These are phyloP conservation scores for Aphanocladium album DNA, from an alignment of 2,329 filamentous ascomycete genomes.

Conservation along the genomic window DNA sequence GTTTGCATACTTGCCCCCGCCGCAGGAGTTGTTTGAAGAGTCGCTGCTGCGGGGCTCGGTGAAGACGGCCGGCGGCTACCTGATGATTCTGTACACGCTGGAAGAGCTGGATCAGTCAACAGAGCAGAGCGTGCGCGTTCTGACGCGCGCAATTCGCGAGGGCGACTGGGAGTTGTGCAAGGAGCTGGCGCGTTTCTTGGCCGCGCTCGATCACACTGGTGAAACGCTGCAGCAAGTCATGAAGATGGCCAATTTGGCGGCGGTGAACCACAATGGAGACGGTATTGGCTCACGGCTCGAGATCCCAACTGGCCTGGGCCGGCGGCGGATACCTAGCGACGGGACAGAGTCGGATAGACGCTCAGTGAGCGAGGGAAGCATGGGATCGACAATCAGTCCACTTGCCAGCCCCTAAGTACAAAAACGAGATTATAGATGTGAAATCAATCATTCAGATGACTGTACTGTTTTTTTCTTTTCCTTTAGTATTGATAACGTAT, in stretches of 20 bases:
- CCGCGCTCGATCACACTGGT: constrained; percentile 84
- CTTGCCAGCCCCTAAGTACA: constrained; percentile 12
- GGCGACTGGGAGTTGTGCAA: constrained; percentile 94
- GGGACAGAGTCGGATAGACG: constrained; percentile 32
- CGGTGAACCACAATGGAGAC: constrained; percentile 6
- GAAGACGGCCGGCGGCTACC: constrained; percentile 92
- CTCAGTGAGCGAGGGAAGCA: constrained; percentile 34
- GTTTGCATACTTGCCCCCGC: constrained; percentile 85
- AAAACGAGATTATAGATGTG: neutral
- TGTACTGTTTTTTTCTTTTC: neutral
- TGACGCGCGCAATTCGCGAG: constrained; percentile 75
- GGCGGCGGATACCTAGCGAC: constrained; percentile 30
- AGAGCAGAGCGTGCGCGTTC: constrained; percentile 73
- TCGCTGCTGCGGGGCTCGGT: constrained; percentile 77
- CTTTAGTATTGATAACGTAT: neutral
- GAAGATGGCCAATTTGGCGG: constrained; percentile 48
- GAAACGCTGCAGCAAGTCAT: constrained; percentile 71
- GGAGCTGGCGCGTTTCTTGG: constrained; percentile 89
- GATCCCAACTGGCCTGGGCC: constrained; percentile 25
- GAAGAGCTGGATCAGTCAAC: constrained; percentile 64
- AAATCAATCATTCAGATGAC: neutral
- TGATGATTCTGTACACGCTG: constrained; percentile 87
- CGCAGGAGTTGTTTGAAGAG: constrained; percentile 89
- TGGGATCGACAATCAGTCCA: constrained; percentile 31
- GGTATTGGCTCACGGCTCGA: constrained; percentile 20